phyloP scores from a whole-genome alignment of 2,329 filamentous ascomycete genomes.

The Ophiosphaerella korrae region DNA sequence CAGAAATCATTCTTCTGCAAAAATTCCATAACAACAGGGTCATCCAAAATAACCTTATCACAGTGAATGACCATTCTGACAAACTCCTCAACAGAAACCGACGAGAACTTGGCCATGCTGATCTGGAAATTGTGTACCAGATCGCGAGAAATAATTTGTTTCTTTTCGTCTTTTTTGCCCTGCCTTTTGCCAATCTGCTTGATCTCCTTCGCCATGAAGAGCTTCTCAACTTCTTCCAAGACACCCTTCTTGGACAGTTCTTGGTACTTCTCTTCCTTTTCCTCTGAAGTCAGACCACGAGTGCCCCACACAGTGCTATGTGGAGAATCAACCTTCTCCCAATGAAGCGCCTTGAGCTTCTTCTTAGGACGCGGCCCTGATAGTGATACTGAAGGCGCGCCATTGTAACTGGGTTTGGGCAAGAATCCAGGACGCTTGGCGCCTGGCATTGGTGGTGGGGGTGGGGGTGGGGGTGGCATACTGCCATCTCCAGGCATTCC shows the following conservation, averaged over 20 bases:
- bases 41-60: constrained; percentile 85
- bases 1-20: constrained; percentile 90
- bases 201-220: constrained; percentile 97
- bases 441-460: constrained; percentile 65
- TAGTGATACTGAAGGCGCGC: constrained; percentile 67
- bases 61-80: constrained; percentile 95
- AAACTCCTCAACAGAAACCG: constrained; percentile 79
- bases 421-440: constrained; percentile 73
- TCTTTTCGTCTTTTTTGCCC: constrained; percentile 90
- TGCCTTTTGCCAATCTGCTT: constrained; percentile 76
- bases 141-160: constrained; percentile 92
- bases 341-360: constrained; percentile 98
- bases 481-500: constrained; percentile 56
- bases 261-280: constrained; percentile 92
- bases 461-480: constrained; percentile 60
- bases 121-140: constrained; percentile 66
- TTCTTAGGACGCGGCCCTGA: constrained; percentile 91
- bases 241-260: constrained; percentile 95
- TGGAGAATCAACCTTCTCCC: constrained; percentile 96
- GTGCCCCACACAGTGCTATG: constrained; percentile 91
- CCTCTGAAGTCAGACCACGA: constrained; percentile 82
- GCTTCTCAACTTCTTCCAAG: constrained; percentile 93
- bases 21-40: constrained; percentile 94
- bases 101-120: constrained; percentile 90
- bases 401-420: constrained; percentile 60